Conservation (phyloP, 75 land plant genomes). For the Pinus tabuliformis region DNA sequence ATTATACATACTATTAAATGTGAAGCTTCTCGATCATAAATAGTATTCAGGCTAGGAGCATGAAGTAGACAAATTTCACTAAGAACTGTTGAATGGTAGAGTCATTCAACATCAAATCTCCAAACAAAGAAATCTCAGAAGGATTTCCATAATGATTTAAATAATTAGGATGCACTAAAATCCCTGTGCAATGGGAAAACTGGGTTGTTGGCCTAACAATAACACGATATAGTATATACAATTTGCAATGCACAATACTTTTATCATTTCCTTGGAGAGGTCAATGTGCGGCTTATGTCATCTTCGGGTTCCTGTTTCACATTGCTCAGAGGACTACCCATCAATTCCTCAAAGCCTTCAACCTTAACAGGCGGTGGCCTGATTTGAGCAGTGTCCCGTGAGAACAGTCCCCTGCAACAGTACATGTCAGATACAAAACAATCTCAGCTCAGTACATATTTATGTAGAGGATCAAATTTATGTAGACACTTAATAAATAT, state of each 20-base stretch:
- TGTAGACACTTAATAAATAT: not conserved
- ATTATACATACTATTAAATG: too few relatives aligned
- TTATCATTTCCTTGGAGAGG: constrained; percentile 28
- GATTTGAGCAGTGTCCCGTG: constrained; percentile 11
- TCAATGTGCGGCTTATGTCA: constrained; percentile 20
- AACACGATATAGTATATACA: not conserved
- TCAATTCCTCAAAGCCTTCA: constrained; percentile 69
- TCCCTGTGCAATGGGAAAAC: not conserved
- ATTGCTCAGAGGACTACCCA: constrained; percentile 53
- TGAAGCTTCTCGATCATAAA: too few relatives aligned
- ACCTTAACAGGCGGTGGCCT: constrained; percentile 76
- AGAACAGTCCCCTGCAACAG: constrained; percentile 37
- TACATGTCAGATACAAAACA: not conserved
- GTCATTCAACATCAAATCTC: too few relatives aligned
- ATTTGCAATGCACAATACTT: not conserved
- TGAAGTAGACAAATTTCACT: too few relatives aligned
- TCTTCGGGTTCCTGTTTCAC: constrained; percentile 58
- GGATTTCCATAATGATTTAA: not conserved
- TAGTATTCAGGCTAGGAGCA: too few relatives aligned
- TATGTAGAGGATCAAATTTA: too few relatives aligned
- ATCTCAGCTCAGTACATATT: not conserved
- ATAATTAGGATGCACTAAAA: not conserved
- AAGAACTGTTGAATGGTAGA: too few relatives aligned
- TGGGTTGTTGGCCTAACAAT: not conserved
- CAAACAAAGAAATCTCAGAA: not conserved